Percentiles rank a stretch among this genome's conserved stretches.
These are phyloP conservation scores for Pleurotus djamor DNA, from an alignment of 768 basidiomycete species.

Conservation along the genomic window DNA sequence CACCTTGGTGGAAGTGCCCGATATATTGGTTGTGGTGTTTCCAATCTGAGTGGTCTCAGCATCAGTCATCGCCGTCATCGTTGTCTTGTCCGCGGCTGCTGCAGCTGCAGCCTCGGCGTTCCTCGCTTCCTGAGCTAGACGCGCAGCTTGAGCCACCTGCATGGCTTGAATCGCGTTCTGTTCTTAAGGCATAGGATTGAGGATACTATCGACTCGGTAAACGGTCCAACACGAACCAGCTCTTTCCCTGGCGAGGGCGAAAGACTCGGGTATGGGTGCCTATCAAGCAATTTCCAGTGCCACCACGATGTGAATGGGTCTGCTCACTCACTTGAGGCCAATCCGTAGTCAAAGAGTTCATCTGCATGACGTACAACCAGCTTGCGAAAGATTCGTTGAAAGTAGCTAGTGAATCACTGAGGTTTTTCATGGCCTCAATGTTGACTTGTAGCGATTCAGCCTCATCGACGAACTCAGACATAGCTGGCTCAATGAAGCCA, in stretches of 20 bases:
- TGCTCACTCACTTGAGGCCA: slow-evolving; percentile 72
- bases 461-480: slow-evolving; percentile 89
- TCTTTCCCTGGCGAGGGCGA: slow-evolving; percentile 52
- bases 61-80: slow-evolving; percentile 37
- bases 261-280: slow-evolving; percentile 64
- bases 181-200: slow-evolving; percentile 35
- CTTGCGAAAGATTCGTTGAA: slow-evolving; percentile 96
- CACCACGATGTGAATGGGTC: neutral
- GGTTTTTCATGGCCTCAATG: slow-evolving; percentile 63
- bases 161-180: slow-evolving; percentile 56
- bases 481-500: slow-evolving; percentile 80
- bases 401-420: slow-evolving; percentile 73
- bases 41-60: slow-evolving; percentile 36
- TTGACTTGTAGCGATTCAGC: slow-evolving; percentile 78
- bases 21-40: slow-evolving; percentile 35
- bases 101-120: slow-evolving; percentile 24
- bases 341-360: slow-evolving; percentile 93
- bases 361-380: slow-evolving; percentile 89
- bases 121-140: slow-evolving; percentile 26
- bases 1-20: slow-evolving; percentile 18
- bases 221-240: slow-evolving; percentile 42
- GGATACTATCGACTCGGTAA: neutral
- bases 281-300: slow-evolving; percentile 17
- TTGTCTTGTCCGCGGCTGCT: slow-evolving; percentile 35
- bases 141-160: slow-evolving; percentile 44